A percentile compares a stretch with the other conserved stretches of the same genome.
Evolutionary conservation across 108 stramenopile species (phyloP).

Genomic region (Fragilariopsis cylindrus): DNA sequence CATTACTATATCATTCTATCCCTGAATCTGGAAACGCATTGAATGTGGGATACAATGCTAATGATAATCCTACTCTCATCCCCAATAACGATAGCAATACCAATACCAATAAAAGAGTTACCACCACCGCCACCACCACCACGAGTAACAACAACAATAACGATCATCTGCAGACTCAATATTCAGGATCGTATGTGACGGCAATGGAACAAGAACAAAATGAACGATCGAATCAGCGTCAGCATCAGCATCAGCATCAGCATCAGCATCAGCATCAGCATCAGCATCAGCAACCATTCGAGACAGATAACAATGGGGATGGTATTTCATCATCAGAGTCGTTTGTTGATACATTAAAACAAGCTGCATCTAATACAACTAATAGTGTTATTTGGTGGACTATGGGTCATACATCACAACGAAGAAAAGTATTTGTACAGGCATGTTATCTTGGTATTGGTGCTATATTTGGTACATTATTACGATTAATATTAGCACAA

Average conservation of each 20-base stretch:
- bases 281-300: no score
- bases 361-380: no score
- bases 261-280: background rate
- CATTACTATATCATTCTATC: slow-evolving; percentile 18
- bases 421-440: slow-evolving; percentile 23
- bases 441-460: slow-evolving; percentile 49
- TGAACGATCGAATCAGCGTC: background rate
- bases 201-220: background rate
- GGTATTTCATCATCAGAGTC: no score
- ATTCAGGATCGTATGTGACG: background rate
- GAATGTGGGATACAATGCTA: background rate
- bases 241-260: background rate
- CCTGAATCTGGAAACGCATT: slow-evolving; percentile 21
- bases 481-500: slow-evolving; percentile 57
- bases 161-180: background rate
- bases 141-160: background rate
- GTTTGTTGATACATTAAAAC: no score
- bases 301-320: background rate
- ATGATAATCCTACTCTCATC: background rate
- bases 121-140: no score
- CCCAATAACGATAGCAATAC: no score
- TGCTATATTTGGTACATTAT: slow-evolving; percentile 55
- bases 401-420: no score
- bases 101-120: no score
- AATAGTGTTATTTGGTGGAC: no score